Percentiles rank a stretch among this genome's conserved stretches.
Evolutionary conservation across 768 basidiomycete genomes (phyloP).

Genomic region (Chalciporus piperatus): DNA sequence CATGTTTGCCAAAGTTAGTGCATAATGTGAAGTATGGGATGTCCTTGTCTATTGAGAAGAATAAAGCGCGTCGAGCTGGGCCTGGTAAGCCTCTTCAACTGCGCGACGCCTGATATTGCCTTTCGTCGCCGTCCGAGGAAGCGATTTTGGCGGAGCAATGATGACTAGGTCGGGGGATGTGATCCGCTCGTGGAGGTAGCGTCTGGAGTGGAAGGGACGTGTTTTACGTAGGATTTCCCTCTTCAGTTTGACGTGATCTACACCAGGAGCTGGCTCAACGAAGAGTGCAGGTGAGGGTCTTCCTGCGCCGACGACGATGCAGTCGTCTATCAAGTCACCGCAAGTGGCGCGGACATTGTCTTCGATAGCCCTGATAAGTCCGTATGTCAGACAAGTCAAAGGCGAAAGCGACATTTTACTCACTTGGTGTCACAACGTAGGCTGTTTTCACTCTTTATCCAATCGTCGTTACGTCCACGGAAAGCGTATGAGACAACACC

Average conservation of each 20-base stretch:
- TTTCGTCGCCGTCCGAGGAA: slow-evolving; percentile 78
- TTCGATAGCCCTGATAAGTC: slow-evolving; percentile 58
- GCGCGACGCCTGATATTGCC: slow-evolving; percentile 78
- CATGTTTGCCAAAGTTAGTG: not conserved
- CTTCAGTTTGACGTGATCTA: slow-evolving; percentile 58
- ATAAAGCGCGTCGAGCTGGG: slow-evolving; percentile 59
- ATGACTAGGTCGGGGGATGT: slow-evolving; percentile 61
- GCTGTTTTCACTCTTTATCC: slow-evolving; percentile 82
- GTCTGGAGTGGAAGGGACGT: slow-evolving; percentile 66
- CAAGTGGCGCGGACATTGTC: slow-evolving; percentile 71
- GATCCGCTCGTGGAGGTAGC: slow-evolving; percentile 80
- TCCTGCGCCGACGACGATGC: slow-evolving; percentile 74
- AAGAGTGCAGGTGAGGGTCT: slow-evolving; percentile 76
- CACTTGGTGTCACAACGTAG: slow-evolving; percentile 75
- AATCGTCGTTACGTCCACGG: slow-evolving; percentile 77
- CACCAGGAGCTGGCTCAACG: slow-evolving; percentile 57
- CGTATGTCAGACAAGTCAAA: slow-evolving; percentile 7
- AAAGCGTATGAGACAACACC: slow-evolving; percentile 57
- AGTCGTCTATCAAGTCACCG: slow-evolving; percentile 61
- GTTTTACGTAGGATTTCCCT: slow-evolving; percentile 72
- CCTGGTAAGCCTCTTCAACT: slow-evolving; percentile 64
- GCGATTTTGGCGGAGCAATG: slow-evolving; percentile 59
- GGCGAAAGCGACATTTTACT: slow-evolving; percentile 12
- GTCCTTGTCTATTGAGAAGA: slow-evolving; percentile 18
- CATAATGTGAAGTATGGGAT: not conserved